Percentiles rank a stretch among this genome's conserved stretches.
These are phyloP conservation scores for Colletotrichum caudatum DNA, from an alignment of 2,329 filamentous ascomycete species.

Conservation along the genomic window DNA sequence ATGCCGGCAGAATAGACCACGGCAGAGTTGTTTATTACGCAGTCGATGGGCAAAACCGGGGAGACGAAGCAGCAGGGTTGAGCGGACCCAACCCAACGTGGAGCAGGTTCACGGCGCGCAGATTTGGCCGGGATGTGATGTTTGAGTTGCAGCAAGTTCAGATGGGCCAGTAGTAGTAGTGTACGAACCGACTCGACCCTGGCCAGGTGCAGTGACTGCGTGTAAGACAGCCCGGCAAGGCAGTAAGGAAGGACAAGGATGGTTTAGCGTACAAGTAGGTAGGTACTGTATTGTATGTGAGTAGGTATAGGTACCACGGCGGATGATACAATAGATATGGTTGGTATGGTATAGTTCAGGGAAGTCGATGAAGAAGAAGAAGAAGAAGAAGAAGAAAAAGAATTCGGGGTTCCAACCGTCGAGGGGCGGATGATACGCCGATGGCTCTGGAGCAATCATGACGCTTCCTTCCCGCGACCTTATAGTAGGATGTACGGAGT, in stretches of 20 bases:
- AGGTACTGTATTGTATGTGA: too few species aligned
- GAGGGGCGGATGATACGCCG: background rate
- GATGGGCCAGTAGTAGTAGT: background rate
- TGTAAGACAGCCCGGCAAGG: background rate
- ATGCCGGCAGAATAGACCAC: background rate
- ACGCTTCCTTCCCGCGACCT: conserved; percentile 10
- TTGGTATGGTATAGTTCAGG: background rate
- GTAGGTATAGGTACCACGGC: too few species aligned
- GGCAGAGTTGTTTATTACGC: conserved; percentile 8
- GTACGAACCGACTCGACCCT: background rate
- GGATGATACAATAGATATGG: too few species aligned
- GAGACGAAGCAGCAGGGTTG: conserved; percentile 20
- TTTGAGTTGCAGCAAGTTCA: conserved; percentile 9
- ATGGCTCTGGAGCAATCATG: conserved; percentile 11
- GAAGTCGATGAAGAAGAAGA: background rate
- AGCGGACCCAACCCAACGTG: conserved; percentile 14
- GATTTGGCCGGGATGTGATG: conserved; percentile 9
- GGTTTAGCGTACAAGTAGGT: background rate
- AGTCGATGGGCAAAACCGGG: background rate
- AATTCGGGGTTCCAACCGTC: background rate
- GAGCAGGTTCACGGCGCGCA: conserved; percentile 27
- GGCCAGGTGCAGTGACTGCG: background rate
- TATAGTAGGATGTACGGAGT: too few species aligned
- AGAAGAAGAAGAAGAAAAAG: background rate
- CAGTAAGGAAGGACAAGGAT: background rate